Evolutionary conservation across 2,329 filamentous ascomycete species (phyloP), one percentile per base, ranked within the genome.

Genomic region (Alternaria ethzedia): DNA sequence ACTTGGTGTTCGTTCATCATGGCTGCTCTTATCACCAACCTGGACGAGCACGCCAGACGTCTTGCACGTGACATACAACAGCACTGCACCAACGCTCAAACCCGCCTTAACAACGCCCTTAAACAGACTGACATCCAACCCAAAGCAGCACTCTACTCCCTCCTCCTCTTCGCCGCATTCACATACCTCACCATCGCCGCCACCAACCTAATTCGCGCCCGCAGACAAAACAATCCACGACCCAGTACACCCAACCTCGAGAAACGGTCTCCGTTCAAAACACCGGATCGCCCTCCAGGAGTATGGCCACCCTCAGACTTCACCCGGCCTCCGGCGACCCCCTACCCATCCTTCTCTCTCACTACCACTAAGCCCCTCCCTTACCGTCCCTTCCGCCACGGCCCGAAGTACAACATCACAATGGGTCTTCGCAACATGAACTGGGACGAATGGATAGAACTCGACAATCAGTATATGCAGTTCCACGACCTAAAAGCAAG

Each of bases 401-500:
- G 92, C 0, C 91, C 91, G 8, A 91, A 89, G 65, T 93, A 94
- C 78, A 86, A 91, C 73, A 86, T 92, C 61, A 94, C 89, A 1
- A 91, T 94, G 89, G 91, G 92, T 0, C 83, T 95, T 3, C 86
- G 91, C n/a, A 86, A 84, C 9, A 86, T 92, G 81, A 83, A 87
- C 30, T 89, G 88, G 79, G 86, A 90, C 57, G 89, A 93, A 60
- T 94, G 92, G 92, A 93, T 95, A 73, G 91, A 96, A 79, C 86
- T 96, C 25, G 93, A 96, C 80, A 94, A 91, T 74, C 86, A 94
- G 50, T 96, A 88, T 76, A 85, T 89, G 1, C 87, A 86, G 57
- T 96, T 85, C 76, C 92, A 96, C 79, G 85, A 85, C 30, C 87
- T 90, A 67, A 96, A 96, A 79, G 85, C 86, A 2, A 81, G 82